A percentile compares a stretch with the other conserved stretches of the same genome.
These are phyloP conservation scores for Aspergillus quadrilineatus DNA, from an alignment of 2,329 filamentous ascomycete species.

Conservation along the genomic window DNA sequence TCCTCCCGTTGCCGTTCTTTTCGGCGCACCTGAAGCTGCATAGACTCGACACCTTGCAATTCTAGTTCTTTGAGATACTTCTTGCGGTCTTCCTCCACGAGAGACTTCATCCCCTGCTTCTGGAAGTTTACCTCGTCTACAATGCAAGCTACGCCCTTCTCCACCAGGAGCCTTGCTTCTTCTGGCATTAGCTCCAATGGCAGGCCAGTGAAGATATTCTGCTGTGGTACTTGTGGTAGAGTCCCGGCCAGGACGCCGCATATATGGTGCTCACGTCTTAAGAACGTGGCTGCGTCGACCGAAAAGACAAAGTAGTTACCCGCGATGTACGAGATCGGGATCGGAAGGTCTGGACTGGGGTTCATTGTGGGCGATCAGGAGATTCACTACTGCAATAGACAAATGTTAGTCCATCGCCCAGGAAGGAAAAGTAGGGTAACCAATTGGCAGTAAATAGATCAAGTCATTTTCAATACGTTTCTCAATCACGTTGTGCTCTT, in stretches of 20 bases:
- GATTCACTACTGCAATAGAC: conserved; percentile 18
- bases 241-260: conserved; percentile 84
- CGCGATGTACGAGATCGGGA: conserved; percentile 78
- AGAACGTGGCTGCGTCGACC: conserved; percentile 71
- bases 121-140: conserved; percentile 78
- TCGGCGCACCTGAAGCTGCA: conserved; percentile 46
- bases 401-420: conserved; percentile 26
- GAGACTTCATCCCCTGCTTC: conserved; percentile 59
- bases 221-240: conserved; percentile 86
- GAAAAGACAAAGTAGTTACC: conserved; percentile 89
- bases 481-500: conserved; percentile 43
- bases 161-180: conserved; percentile 78
- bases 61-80: conserved; percentile 61
- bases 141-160: conserved; percentile 72
- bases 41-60: conserved; percentile 54
- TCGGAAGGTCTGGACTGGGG: conserved; percentile 50
- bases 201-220: conserved; percentile 88
- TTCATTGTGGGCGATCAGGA: conserved; percentile 28
- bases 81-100: conserved; percentile 58
- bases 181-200: conserved; percentile 89
- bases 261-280: conserved; percentile 78
- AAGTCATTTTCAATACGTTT: conserved; percentile 44
- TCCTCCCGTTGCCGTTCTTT: conserved; percentile 53
- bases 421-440: background rate
- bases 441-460: conserved; percentile 16